Evolutionary conservation across 495 filamentous ascomycete genomes (phyloP).

Genomic region (Hypomontagnella monticulosa): DNA sequence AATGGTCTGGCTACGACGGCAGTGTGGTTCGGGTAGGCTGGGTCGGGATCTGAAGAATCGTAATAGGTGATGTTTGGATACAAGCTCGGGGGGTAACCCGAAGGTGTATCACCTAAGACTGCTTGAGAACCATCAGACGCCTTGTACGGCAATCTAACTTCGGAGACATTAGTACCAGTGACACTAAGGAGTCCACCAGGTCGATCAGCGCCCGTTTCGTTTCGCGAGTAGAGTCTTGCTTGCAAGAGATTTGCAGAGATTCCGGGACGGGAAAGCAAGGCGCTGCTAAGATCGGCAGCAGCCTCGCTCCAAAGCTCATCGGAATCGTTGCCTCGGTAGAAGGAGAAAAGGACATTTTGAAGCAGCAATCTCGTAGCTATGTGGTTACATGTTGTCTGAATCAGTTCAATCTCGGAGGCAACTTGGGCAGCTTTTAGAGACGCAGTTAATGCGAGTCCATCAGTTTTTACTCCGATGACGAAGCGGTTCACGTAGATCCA

Average conservation of each 20-base stretch:
- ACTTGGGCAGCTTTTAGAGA: slow-evolving; percentile 86
- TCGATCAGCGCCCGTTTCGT: slow-evolving; percentile 59
- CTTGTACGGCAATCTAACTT: slow-evolving; percentile 66
- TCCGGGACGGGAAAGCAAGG: slow-evolving; percentile 62
- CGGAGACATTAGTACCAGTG: slow-evolving; percentile 58
- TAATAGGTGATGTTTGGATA: slow-evolving; percentile 80
- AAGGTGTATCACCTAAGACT: slow-evolving; percentile 64
- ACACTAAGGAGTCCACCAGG: slow-evolving; percentile 65
- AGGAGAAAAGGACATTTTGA: slow-evolving; percentile 68
- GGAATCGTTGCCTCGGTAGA: slow-evolving; percentile 65
- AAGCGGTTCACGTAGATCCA: slow-evolving; percentile 82
- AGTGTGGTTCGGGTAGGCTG: slow-evolving; percentile 48
- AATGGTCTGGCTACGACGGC: slow-evolving; percentile 54
- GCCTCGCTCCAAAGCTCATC: slow-evolving; percentile 65
- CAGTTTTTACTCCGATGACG: slow-evolving; percentile 67
- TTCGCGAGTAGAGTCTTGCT: slow-evolving; percentile 71
- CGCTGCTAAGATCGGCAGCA: slow-evolving; percentile 66
- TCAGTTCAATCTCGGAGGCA: slow-evolving; percentile 74
- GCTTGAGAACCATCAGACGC: slow-evolving; percentile 65
- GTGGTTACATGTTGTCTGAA: slow-evolving; percentile 73
- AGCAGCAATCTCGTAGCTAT: slow-evolving; percentile 74
- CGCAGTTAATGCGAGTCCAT: slow-evolving; percentile 76
- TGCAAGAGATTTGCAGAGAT: slow-evolving; percentile 69
- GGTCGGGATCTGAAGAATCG: slow-evolving; percentile 49
- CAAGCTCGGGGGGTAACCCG: slow-evolving; percentile 72